phyloP scores from a whole-genome alignment of 805 yeast genomes.

The Ogataea saltuana region DNA sequence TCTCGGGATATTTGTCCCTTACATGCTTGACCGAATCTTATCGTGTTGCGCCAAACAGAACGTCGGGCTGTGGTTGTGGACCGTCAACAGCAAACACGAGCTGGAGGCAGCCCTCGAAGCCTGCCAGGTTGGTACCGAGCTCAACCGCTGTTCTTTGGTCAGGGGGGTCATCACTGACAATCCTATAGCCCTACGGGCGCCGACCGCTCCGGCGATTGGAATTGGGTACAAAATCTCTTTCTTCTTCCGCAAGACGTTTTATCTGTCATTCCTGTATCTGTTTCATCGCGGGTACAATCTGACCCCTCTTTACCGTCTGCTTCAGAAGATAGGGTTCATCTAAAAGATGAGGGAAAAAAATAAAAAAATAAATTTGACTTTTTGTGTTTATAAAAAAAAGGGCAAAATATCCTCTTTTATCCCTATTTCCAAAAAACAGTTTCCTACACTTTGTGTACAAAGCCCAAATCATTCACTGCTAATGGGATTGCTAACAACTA shows the following conservation, averaged over 20 bases:
- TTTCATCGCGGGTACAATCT: conserved; percentile 26
- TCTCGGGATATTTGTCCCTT: conserved; percentile 24
- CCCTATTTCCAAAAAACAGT: neutral
- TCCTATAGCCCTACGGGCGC: conserved; percentile 13
- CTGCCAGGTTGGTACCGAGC: conserved; percentile 28
- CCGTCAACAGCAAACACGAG: conserved; percentile 33
- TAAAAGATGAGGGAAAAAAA: conserved; percentile 5
- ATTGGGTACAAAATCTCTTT: conserved; percentile 13
- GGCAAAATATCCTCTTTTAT: neutral
- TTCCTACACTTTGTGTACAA: too few species aligned
- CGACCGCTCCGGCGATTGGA: conserved; percentile 1
- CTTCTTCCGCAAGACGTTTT: conserved; percentile 20
- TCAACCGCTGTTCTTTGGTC: conserved; percentile 1
- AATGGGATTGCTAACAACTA: too few species aligned
- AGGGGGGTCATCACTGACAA: conserved; percentile 25
- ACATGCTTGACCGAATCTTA: conserved; percentile 20
- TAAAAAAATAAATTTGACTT: conserved; percentile 1
- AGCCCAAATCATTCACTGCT: too few species aligned
- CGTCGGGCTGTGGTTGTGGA: conserved; percentile 39
- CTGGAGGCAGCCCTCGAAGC: conserved; percentile 20
- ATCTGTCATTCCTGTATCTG: conserved; percentile 20
- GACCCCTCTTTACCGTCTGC: conserved; percentile 13
- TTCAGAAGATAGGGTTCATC: conserved; percentile 27
- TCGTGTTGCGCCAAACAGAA: conserved; percentile 21
- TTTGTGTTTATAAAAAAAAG: conserved; percentile 1